Evolutionary conservation across 805 yeast species (phyloP), one percentile per base, ranked within the genome.

Genomic region (Candida michaelii): DNA sequence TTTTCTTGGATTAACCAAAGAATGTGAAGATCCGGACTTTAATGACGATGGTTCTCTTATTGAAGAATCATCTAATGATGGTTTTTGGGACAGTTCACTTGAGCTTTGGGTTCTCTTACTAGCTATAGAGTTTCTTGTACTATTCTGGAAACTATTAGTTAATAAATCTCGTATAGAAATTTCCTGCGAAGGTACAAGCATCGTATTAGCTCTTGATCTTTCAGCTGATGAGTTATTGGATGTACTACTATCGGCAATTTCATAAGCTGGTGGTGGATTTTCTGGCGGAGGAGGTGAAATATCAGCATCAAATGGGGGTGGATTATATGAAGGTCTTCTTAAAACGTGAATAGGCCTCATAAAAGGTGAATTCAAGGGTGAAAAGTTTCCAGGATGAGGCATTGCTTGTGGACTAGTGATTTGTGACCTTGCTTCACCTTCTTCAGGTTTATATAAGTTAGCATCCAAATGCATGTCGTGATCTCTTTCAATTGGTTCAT

Each of bases 321-420:
- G 88, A 30, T 79, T 79, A 27, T 68, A 53, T 4, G 80, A 71
- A 13, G 85, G 86, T 49, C 70, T 65, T 39, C 85, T 63, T 8
- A 76, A 55, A 15, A 77, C 56, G 52, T 76, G 78, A 18, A 81
- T 73, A 0, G 88, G 85, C 25, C 84, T 51, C 29, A 48, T 51
- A 6, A 56, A 24, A 25, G 74, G 65, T 5, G 66, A 55, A 9
- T 61, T 59, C 5, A 77, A 57, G 2, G 79, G 68, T 1, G 84
- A 77, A 39, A 63, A 54, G 1, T 65, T 59, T 1, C 52, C 62
- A 4, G 65, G 63, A 48, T 59, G 64, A 2, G 88, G 88, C 35
- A 73, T 55, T 3, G 87, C 89, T 47, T 80, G 89, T 1, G 86
- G 85, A 0, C 87, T 80, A 23, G 73, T 64, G 39, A 80, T 51